phyloP scores from a whole-genome alignment of 1,139 yeast species.

The Protomyces inundatus region DNA sequence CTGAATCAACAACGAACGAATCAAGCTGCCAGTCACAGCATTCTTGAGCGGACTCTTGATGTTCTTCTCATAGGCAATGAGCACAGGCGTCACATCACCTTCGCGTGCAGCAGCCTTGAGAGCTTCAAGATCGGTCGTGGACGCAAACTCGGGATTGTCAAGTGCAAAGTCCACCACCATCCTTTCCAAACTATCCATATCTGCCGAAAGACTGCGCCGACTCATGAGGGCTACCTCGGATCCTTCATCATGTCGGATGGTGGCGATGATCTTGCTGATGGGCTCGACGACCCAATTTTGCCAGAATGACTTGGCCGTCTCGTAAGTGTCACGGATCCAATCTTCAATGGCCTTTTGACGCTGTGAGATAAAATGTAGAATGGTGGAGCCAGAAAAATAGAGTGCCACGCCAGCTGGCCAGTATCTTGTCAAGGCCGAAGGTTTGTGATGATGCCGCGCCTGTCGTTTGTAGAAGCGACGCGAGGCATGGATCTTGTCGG shows the following conservation, averaged over 20 bases:
- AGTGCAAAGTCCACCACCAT: constrained; percentile 74
- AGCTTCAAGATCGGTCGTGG: constrained; percentile 33
- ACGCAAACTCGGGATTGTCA: constrained; percentile 34
- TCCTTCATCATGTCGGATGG: constrained; percentile 73
- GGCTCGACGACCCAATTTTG: constrained; percentile 82
- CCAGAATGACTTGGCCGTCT: constrained; percentile 59
- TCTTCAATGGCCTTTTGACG: constrained; percentile 3
- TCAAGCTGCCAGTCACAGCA: constrained; percentile 59
- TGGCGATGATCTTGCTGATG: constrained; percentile 62
- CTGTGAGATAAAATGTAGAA: background rate
- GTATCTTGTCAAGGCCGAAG: constrained; percentile 8
- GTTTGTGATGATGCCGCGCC: background rate
- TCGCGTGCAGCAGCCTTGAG: constrained; percentile 43
- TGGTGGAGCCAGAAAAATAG: background rate
- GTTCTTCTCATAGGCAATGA: constrained; percentile 75
- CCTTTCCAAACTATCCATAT: constrained; percentile 71
- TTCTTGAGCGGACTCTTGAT: constrained; percentile 64
- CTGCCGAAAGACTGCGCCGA: constrained; percentile 71
- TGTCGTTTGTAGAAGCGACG: background rate
- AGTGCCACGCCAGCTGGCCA: constrained; percentile 9
- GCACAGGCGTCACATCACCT: constrained; percentile 74
- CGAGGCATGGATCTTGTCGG: background rate
- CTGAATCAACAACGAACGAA: constrained; percentile 76
- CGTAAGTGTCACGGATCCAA: constrained; percentile 47
- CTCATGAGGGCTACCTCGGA: constrained; percentile 71